Base-by-base conservation (phyloP, 2,329 filamentous ascomycete genomes). In the Anthostomella pinea region DNA sequence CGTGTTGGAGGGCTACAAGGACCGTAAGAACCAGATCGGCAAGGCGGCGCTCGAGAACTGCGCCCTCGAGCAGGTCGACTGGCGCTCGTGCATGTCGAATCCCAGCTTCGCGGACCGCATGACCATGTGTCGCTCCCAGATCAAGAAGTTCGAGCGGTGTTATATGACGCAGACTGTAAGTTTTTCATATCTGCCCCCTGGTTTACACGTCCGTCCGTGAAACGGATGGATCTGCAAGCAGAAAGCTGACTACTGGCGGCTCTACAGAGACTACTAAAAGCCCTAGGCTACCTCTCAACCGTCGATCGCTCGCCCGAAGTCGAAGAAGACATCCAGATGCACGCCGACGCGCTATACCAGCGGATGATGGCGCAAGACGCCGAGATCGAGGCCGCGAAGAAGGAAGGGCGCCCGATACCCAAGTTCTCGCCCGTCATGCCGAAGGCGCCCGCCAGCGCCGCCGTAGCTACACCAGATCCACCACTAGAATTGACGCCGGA, bases 271-370 rank as follows among this genome's bases (percentile, higher is more conserved):
- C 90, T 98, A 52, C 68, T 98, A 18, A 89, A 91, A 63, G 89
- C 90, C 1, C 67, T 98, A 13, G 93, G 93, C 4, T 97, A 96
- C 59, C 75, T 94, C 21, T 77, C 79, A 6, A 79, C 78, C 17
- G 69, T 78, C 44, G 77, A 84, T 28, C 77, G 81, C 15, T 69
- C 82, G 7, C 67, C 73, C 1, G 74, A 81, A 19, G 75, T 86
- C 33, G 86, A 95, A 53, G 90, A 96, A 60, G 79, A 84, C 51
- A 88, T 98, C 44, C 93, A 97, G 65, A 87, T 97, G 83, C 90
- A 96, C 62, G 91, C 91, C 41, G 93, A 98, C 67, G 79, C 79
- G 46, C 73, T 98, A 25, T 98, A 89, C 64, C 85, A 91, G 55
- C 80, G 85, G 51, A 88, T 97, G 82, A 64, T 95, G 23, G 75